Base-by-base conservation (phyloP, 208 protist species). In the Trypanosoma boissoni region DNA sequence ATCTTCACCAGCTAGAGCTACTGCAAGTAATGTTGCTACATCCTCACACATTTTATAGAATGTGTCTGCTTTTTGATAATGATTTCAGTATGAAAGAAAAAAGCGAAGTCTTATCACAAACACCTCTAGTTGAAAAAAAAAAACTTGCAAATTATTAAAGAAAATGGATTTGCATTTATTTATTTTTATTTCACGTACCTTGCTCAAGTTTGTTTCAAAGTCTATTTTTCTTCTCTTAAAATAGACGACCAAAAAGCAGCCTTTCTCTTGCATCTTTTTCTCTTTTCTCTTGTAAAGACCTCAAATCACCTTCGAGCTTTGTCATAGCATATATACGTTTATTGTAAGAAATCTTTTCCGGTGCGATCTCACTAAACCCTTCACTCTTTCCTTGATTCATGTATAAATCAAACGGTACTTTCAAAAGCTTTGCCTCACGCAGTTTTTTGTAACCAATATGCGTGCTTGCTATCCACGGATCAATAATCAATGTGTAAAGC, bases 1-100 rank as follows among this genome's bases (percentile, higher is more conserved):
- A 29, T 79, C 68, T 68, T 94, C 84, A 18, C 78, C 88, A 23
- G 62, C 61, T n/a, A 94, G 68, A 27, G 80, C 88, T 7, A 91
- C 81, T 4, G 84, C 88, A 21, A 94, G 57, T n/a, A 92, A 52
- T 26, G 69, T 70, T 53, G 73, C 69, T 21, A 71, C 66, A 24
- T 68, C 48, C 54, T 57, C 42, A 58, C 48, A 24, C 50, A 50
- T 34, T 28, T 52, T 49, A 20, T 36, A 39, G 14, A 48, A 45
- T 23, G 59, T 21, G 26, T 27, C 20, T 29, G 26, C 16, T 49
- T 62, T 21, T 31, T 31, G 32, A 64, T 42, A 71, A 59, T 20
- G 44, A 45, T 48, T 50, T 57, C 44, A 49, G 37, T 6, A 62
- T 36, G 37, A 55, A 29, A 64, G n/a, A 59, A 63, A 71, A 37